phyloP scores from a whole-genome alignment of 768 basidiomycete species.

The Calocera viscosa region DNA sequence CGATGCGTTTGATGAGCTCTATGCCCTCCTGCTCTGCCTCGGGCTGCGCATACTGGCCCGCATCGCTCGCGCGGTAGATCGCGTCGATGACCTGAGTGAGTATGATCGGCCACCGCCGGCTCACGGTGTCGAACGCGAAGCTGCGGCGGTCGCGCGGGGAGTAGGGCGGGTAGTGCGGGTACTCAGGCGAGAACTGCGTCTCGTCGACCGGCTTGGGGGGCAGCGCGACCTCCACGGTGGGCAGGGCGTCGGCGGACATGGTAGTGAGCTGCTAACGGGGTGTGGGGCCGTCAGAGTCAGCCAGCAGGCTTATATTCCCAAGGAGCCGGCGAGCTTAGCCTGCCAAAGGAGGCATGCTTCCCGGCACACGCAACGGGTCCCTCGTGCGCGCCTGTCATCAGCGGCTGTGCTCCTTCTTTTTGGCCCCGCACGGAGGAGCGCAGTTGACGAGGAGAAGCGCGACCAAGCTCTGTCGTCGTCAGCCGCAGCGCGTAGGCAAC shows the following conservation, averaged over 20 bases:
- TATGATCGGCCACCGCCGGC: conserved; percentile 67
- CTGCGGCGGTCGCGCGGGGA: not conserved
- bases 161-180: conserved; percentile 8
- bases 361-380: not conserved
- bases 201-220: not conserved
- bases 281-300: too few relatives aligned
- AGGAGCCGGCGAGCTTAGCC: too few relatives aligned
- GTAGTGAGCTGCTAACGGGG: too few relatives aligned
- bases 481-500: conserved; percentile 2
- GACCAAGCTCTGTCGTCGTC: not conserved
- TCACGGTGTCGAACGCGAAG: conserved; percentile 52
- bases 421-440: not conserved
- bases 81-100: conserved; percentile 69
- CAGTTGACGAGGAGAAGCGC: not conserved
- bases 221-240: not conserved
- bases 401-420: not conserved
- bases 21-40: conserved; percentile 53
- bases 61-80: conserved; percentile 56
- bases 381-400: not conserved
- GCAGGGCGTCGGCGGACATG: not conserved
- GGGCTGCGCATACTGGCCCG: conserved; percentile 20
- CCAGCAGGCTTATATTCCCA: too few relatives aligned
- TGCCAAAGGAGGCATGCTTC: not conserved
- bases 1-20: conserved; percentile 56
- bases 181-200: not conserved